A percentile compares a stretch with the other conserved stretches of the same genome.
phyloP scores from a whole-genome alignment of 148 eudicot genomes.

The Silene uniflora region DNA sequence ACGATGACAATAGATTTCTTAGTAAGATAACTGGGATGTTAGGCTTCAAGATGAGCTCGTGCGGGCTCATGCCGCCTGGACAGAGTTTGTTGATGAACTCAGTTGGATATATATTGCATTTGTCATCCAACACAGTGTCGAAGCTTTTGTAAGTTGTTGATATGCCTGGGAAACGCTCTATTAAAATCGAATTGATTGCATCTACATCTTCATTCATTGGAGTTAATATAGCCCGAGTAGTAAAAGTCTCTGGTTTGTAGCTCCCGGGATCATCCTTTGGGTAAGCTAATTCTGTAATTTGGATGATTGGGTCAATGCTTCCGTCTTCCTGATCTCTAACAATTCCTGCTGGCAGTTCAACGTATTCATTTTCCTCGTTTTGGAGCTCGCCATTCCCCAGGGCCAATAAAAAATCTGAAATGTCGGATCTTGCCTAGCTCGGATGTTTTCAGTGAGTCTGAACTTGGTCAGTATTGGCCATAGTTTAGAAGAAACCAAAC shows the following conservation, averaged over 20 bases:
- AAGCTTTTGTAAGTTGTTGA: not conserved
- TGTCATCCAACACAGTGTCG: not conserved
- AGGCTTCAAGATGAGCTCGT: too few relatives aligned
- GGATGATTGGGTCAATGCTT: too few relatives aligned
- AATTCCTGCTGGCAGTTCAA: not conserved
- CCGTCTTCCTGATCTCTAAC: too few relatives aligned
- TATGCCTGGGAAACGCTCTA: not conserved
- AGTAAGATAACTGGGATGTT: too few relatives aligned
- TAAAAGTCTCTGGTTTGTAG: not conserved
- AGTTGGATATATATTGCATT: not conserved
- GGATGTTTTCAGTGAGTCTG: too few relatives aligned
- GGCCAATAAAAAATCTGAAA: not conserved
- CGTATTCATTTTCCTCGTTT: not conserved
- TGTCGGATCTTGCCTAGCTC: not conserved
- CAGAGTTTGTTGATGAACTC: conserved; percentile 12
- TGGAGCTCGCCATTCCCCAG: conserved; percentile 3
- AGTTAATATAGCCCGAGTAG: not conserved
- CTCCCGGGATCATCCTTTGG: too few relatives aligned
- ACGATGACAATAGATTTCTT: not conserved
- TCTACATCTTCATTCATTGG: conserved; percentile 14
- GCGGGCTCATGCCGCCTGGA: too few relatives aligned
- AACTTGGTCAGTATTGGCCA: not conserved
- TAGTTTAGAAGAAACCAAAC: not conserved
- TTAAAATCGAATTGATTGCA: not conserved
- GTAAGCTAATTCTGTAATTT: not conserved